Evolutionary conservation across 306 rosid genomes (phyloP).

Genomic region (Mucuna pruriens): DNA sequence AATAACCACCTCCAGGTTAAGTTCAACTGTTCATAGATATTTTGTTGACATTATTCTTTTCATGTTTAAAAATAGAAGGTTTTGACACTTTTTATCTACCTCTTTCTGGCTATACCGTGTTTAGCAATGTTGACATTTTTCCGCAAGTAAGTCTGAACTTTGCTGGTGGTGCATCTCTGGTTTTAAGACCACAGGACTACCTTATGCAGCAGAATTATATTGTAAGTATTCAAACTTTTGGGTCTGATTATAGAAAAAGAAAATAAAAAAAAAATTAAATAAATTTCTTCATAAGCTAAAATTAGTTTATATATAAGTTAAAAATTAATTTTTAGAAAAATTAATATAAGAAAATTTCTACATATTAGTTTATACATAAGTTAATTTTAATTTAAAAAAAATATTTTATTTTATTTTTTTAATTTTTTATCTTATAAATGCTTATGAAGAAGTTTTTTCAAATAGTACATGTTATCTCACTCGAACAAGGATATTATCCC

Average conservation of each 20-base stretch:
- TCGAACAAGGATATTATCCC: neutral
- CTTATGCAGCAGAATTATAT: slow-evolving; percentile 67
- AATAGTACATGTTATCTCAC: slow-evolving; percentile 42
- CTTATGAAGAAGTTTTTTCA: too few relatives aligned
- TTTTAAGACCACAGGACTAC: slow-evolving; percentile 84
- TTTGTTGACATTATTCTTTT: slow-evolving; percentile 23
- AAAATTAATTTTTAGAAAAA: too few relatives aligned
- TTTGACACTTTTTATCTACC: slow-evolving; percentile 35
- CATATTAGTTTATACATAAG: too few relatives aligned
- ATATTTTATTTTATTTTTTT: too few relatives aligned
- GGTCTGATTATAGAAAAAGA: too few relatives aligned
- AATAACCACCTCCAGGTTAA: slow-evolving; percentile 69
- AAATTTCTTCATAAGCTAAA: too few relatives aligned
- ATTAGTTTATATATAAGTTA: too few relatives aligned
- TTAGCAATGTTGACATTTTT: slow-evolving; percentile 65
- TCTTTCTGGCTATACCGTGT: slow-evolving; percentile 29
- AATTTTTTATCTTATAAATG: too few relatives aligned
- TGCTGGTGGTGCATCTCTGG: slow-evolving; percentile 81
- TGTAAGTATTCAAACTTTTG: slow-evolving; percentile 59
- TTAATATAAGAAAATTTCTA: too few relatives aligned
- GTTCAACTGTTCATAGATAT: slow-evolving; percentile 39
- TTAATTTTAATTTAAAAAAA: too few relatives aligned
- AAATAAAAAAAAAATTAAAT: too few relatives aligned
- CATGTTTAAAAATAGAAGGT: slow-evolving; percentile 2
- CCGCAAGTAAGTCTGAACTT: slow-evolving; percentile 89